Evolutionary conservation across 805 yeast genomes (phyloP), one percentile per base, ranked within the genome.

Genomic region (Pichia paraexigua): DNA sequence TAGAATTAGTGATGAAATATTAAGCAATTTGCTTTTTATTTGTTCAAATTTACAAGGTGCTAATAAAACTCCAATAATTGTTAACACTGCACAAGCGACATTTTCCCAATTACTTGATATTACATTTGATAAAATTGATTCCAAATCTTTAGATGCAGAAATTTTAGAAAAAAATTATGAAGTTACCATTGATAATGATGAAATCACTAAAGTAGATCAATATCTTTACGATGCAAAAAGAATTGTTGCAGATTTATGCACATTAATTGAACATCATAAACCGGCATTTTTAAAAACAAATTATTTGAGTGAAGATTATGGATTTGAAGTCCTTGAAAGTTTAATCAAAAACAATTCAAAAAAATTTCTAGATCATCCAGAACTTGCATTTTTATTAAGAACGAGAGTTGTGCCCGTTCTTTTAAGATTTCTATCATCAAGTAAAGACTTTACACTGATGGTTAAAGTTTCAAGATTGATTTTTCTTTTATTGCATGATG

Each of bases 21-120:
- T 90, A 37, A 71, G 82, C 9, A 78, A 78, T 54, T 66, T 88
- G 13, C 68, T 92, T 21, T 70, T 72, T 22, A 80, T 92, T 2
- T 87, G 96, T 62, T 77, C 94, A 0, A 76, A 80, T 35, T 72
- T 94, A 47, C 90, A 87, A 51, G 70, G 80, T 15, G 75, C 81
- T 15, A 85, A 80, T 54, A 85, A 86, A 58, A 77, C 83, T 6
- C 79, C 85, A 0, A 87, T 87, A 58, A 96, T 94, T 6, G 75
- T 80, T 15, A 91, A 90, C 60, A 87, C 98, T 0, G 97, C 98
- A 0, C 82, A 88, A 47, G 99, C 98, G 2, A 89, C 98, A 3
- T 75, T 90, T 45, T 95, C 90, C 56, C 98, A 94, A 64, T 69
- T 94, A 43, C 76, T 90, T 44, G 80, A 85, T 39, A 79, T 85